Percentiles rank a stretch among this genome's conserved stretches.
phyloP scores from a whole-genome alignment of 495 filamentous ascomycete species.

The Tricharina praecox region DNA sequence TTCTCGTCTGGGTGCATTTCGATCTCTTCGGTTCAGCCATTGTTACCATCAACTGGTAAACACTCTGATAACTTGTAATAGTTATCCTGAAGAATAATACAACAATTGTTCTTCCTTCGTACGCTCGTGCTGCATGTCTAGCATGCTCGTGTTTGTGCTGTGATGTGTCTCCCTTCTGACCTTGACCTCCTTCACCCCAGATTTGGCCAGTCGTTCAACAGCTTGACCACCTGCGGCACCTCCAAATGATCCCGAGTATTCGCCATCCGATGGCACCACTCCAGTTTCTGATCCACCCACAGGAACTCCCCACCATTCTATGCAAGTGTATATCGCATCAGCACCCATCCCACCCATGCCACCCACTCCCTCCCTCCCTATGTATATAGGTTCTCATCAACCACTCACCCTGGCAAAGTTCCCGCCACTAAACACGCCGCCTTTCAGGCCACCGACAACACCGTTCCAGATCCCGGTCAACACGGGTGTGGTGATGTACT shows the following conservation, averaged over 20 bases:
- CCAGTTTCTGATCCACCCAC: slow-evolving; percentile 39
- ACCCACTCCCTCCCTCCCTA: too few relatives aligned
- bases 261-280: slow-evolving; percentile 77
- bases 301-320: slow-evolving; percentile 74
- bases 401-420: slow-evolving; percentile 31
- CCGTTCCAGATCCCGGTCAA: slow-evolving; percentile 31
- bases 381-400: neutral
- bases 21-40: slow-evolving; percentile 2
- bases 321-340: too few relatives aligned
- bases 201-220: neutral
- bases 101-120: neutral
- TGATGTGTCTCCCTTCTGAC: slow-evolving; percentile 20
- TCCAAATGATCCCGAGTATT: slow-evolving; percentile 65
- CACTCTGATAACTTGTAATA: neutral
- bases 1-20: neutral
- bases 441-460: slow-evolving; percentile 41
- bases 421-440: slow-evolving; percentile 45
- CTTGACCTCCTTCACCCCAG: too few relatives aligned
- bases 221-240: slow-evolving; percentile 36
- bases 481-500: slow-evolving; percentile 44
- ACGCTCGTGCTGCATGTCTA: too few relatives aligned
- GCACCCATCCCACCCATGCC: too few relatives aligned
- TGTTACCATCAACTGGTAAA: slow-evolving; percentile 4
- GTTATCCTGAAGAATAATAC: slow-evolving; percentile 1
- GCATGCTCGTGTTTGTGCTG: neutral